Base-by-base conservation (phyloP, 225 moss, liverwort and hornwort genomes). In the Sphagnum contortum region DNA sequence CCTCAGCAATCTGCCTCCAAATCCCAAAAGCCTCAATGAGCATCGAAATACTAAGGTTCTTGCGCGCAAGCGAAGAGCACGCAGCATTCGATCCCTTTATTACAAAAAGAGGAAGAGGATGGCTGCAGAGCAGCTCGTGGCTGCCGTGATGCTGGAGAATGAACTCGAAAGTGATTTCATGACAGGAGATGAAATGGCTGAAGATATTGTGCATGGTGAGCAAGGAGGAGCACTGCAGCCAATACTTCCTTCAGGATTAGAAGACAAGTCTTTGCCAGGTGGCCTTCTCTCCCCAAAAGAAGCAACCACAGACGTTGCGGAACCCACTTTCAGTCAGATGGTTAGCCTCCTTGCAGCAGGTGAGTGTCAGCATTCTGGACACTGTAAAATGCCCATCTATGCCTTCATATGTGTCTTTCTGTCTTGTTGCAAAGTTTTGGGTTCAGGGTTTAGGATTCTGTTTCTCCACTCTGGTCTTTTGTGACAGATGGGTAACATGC, bases 311-410 rank as follows among this genome's bases (percentile, higher is more conserved):
- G 92, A 92, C 60, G 82, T 81, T 68, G 96, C 90, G 61, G 83
- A 87, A 65, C 80, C 83, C 68, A 73, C 87, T 51, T 88, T 92
- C 75, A 85, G 88, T 68, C 87, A 93, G 78, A 98, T 98, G 92
- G 88, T 89, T 70, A 93, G 81, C 77, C 90, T 90, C 83, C 96
- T 98, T 69, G 96, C 96, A 61, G 78, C 86, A 78, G 92, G 96
- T 83, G 77, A 74, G 76, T 76, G 63, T 59, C 29, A 29, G 29
- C 29, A 29, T 29, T 29, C 29, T 29, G 29, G 29, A 29, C 29
- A 29, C 29, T 29, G 29, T 29, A 29, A 29, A 29, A 29, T 29
- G 29, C 29, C 29, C 29, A 29, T 29, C 29, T 29, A 29, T 29
- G 29, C 29, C 29, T 29, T 29, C 29, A 29, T 1, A 29, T 29